Percentiles rank a stretch among this genome's conserved stretches.
Conservation (phyloP, 1,284 basidiomycete genomes). For the Anthracocystis walkeri region DNA sequence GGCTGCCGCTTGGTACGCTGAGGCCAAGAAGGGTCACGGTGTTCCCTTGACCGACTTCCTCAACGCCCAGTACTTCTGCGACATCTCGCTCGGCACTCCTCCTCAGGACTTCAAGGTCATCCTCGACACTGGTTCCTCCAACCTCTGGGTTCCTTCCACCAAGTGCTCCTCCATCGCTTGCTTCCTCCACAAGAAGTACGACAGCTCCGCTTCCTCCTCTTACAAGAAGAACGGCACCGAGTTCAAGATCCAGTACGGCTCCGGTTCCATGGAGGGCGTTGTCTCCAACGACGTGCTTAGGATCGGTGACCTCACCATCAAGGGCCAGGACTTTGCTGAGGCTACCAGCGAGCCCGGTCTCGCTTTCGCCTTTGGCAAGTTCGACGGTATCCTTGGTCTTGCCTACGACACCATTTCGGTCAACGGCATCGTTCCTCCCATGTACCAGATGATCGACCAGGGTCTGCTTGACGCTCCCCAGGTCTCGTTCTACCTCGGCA, state of each 20-base stretch:
- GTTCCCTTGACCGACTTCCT: slow-evolving; percentile 95
- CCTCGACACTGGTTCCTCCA: slow-evolving; percentile 88
- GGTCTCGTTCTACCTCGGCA: slow-evolving; percentile 94
- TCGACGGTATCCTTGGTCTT: slow-evolving; percentile 93
- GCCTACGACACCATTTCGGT: slow-evolving; percentile 97
- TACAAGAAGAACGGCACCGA: slow-evolving; percentile 91
- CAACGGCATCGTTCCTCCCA: slow-evolving; percentile 91
- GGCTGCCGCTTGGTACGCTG: slow-evolving; percentile 55
- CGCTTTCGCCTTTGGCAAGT: slow-evolving; percentile 91
- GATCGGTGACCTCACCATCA: slow-evolving; percentile 87
- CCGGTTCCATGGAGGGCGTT: slow-evolving; percentile 95
- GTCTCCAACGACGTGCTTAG: slow-evolving; percentile 85
- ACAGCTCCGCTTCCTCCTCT: slow-evolving; percentile 82
- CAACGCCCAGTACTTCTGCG: slow-evolving; percentile 96
- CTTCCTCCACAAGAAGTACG: slow-evolving; percentile 95
- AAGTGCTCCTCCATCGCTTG: slow-evolving; percentile 95
- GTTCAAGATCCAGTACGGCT: slow-evolving; percentile 95
- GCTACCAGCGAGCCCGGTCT: slow-evolving; percentile 96
- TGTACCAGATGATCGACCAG: slow-evolving; percentile 92
- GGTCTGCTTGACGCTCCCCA: slow-evolving; percentile 85
- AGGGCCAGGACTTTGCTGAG: slow-evolving; percentile 90
- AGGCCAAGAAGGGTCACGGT: slow-evolving; percentile 80
- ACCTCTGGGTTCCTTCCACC: slow-evolving; percentile 91
- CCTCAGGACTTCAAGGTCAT: slow-evolving; percentile 81
- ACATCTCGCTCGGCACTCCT: slow-evolving; percentile 85